Percentiles rank a stretch among this genome's conserved stretches.
phyloP scores from a whole-genome alignment of 345 rosid species.

The Populus tremula region DNA sequence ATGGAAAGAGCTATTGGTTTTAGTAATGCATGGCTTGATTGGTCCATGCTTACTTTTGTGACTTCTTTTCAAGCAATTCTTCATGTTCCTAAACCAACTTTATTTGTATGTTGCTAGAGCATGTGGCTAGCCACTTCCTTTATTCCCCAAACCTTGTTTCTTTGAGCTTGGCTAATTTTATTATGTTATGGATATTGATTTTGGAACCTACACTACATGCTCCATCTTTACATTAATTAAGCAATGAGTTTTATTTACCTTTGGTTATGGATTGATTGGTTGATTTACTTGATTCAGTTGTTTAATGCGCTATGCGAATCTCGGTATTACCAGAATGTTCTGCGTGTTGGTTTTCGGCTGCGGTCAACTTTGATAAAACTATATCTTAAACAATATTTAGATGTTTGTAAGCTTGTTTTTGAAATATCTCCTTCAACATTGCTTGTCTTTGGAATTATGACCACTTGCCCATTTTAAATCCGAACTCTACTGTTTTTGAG shows the following conservation, averaged over 20 bases:
- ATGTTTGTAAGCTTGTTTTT: background rate
- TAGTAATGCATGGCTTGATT: background rate
- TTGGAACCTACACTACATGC: background rate
- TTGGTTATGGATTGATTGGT: slow-evolving; percentile 11
- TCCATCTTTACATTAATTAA: background rate
- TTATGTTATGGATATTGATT: background rate
- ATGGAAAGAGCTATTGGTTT: background rate
- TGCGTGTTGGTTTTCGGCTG: slow-evolving; percentile 31
- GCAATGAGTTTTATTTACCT: background rate
- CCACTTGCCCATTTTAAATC: background rate
- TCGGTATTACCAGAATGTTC: slow-evolving; percentile 32
- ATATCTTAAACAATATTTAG: background rate
- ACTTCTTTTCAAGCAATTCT: no score
- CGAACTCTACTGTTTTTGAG: background rate
- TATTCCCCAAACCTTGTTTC: background rate
- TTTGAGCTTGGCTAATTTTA: background rate
- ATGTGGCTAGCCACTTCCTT: background rate
- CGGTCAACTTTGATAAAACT: slow-evolving; percentile 32
- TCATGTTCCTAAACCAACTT: background rate
- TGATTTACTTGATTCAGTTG: slow-evolving; percentile 44
- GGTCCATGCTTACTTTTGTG: background rate
- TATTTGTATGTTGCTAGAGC: background rate
- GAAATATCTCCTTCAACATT: background rate
- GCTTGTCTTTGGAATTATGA: slow-evolving; percentile 1
- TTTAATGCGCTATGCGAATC: slow-evolving; percentile 29